Evolutionary conservation across 805 yeast species (phyloP).

Genomic region (Cyberlindnera subsufficiens): DNA sequence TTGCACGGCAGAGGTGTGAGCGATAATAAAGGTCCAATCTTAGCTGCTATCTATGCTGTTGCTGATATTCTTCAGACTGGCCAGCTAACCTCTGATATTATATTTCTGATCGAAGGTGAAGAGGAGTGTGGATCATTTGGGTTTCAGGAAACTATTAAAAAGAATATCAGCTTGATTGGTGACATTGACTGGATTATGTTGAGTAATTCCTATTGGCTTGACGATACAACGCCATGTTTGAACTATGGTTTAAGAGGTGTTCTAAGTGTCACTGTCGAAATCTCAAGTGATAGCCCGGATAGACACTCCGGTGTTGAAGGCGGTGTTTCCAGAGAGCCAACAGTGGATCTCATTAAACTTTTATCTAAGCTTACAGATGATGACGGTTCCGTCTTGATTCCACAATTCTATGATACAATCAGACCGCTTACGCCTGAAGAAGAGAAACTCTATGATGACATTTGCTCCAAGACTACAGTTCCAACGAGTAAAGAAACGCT

Average conservation of each 20-base stretch:
- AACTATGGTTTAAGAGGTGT: constrained; percentile 95
- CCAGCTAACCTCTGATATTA: constrained; percentile 62
- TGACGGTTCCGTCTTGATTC: constrained; percentile 52
- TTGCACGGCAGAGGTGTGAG: constrained; percentile 89
- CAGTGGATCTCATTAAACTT: constrained; percentile 74
- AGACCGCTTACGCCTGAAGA: constrained; percentile 54
- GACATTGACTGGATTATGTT: constrained; percentile 82
- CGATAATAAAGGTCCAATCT: constrained; percentile 90
- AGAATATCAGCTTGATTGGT: constrained; percentile 51
- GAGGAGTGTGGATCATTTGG: constrained; percentile 93
- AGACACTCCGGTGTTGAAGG: constrained; percentile 97
- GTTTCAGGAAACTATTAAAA: constrained; percentile 59
- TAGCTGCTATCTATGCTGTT: constrained; percentile 84
- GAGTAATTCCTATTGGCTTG: constrained; percentile 93
- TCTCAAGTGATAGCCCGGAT: constrained; percentile 74
- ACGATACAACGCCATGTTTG: constrained; percentile 81
- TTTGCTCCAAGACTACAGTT: constrained; percentile 34
- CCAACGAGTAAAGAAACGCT: constrained; percentile 40
- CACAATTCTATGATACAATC: constrained; percentile 68
- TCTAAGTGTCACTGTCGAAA: constrained; percentile 66
- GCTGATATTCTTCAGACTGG: constrained; percentile 55
- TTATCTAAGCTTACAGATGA: constrained; percentile 58
- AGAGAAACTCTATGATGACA: constrained; percentile 52
- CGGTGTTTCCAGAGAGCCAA: constrained; percentile 84
- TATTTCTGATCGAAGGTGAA: constrained; percentile 88